A percentile compares a stretch with the other conserved stretches of the same genome.
Evolutionary conservation across 768 basidiomycete genomes (phyloP).

Genomic region (Termitomyces sp.): DNA sequence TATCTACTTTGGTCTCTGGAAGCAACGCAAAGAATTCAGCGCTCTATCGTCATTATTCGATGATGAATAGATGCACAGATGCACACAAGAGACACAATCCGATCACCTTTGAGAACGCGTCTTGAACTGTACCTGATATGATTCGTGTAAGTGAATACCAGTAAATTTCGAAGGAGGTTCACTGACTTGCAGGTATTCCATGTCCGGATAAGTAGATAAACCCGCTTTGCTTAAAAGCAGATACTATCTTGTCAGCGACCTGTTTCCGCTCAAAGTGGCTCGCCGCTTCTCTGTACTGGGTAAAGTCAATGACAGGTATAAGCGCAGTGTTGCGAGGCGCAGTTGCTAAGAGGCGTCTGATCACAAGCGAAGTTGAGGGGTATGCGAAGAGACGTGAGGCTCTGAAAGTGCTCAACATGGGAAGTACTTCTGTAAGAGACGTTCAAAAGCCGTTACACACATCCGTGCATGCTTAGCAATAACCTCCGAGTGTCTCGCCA

Average conservation of each 20-base stretch:
- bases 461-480: not conserved
- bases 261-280: conserved; percentile 49
- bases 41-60: conserved; percentile 40
- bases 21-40: conserved; percentile 70
- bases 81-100: not conserved
- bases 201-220: conserved; percentile 77
- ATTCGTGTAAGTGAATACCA: not conserved
- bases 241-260: conserved; percentile 63
- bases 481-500: not conserved
- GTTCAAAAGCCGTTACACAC: not conserved
- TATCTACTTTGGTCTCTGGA: conserved; percentile 48
- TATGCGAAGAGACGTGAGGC: conserved; percentile 16
- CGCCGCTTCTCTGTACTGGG: conserved; percentile 51
- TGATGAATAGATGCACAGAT: not conserved
- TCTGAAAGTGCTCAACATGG: conserved; percentile 21
- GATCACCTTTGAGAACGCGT: conserved; percentile 59
- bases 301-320: conserved; percentile 79
- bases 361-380: conserved; percentile 4
- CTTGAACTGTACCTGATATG: conserved; percentile 40
- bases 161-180: not conserved
- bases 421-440: not conserved
- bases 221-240: conserved; percentile 74
- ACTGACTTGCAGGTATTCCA: conserved; percentile 51
- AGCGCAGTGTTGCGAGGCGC: conserved; percentile 27
- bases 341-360: conserved; percentile 23